Percentiles rank a stretch among this genome's conserved stretches.
phyloP scores from a whole-genome alignment of 495 filamentous ascomycete genomes.

The Neurospora cerealis region DNA sequence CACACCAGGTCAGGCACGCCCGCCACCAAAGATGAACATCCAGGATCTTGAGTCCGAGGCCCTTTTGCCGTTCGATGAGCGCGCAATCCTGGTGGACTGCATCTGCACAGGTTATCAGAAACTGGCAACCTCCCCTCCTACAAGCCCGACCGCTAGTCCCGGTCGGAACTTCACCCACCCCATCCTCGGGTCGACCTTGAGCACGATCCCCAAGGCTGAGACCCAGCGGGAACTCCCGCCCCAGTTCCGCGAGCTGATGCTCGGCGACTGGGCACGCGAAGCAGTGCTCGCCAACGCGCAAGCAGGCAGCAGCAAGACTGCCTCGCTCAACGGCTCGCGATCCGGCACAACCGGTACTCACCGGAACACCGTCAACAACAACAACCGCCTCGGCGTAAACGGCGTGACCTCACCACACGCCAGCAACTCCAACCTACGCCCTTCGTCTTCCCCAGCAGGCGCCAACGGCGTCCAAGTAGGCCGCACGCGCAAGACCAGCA shows the following conservation, averaged over 20 bases:
- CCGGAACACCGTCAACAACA: slow-evolving; percentile 19
- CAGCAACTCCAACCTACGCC: slow-evolving; percentile 31
- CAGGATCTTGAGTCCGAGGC: slow-evolving; percentile 47
- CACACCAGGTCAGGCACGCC: slow-evolving; percentile 36
- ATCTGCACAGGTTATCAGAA: slow-evolving; percentile 61
- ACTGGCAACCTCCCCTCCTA: slow-evolving; percentile 46
- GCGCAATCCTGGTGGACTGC: slow-evolving; percentile 54
- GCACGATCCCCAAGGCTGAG: slow-evolving; percentile 24
- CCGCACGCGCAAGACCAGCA: slow-evolving; percentile 29
- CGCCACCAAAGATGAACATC: slow-evolving; percentile 35
- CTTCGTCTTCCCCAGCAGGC: slow-evolving; percentile 25
- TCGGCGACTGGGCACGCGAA: slow-evolving; percentile 65
- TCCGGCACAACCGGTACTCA: slow-evolving; percentile 47
- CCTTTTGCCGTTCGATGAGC: slow-evolving; percentile 55
- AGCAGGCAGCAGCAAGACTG: slow-evolving; percentile 55
- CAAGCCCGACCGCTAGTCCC: slow-evolving; percentile 64
- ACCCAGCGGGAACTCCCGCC: slow-evolving; percentile 27
- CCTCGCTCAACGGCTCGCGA: slow-evolving; percentile 64
- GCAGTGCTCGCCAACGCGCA: slow-evolving; percentile 55
- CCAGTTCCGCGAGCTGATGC: slow-evolving; percentile 58
- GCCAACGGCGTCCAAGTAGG: slow-evolving; percentile 9
- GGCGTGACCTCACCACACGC: slow-evolving; percentile 34
- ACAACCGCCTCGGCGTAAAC: slow-evolving; percentile 44
- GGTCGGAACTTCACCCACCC: slow-evolving; percentile 53
- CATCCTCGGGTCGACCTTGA: slow-evolving; percentile 38